phyloP scores from a whole-genome alignment of 1,284 basidiomycete genomes.

The Pholiota adiposa region DNA sequence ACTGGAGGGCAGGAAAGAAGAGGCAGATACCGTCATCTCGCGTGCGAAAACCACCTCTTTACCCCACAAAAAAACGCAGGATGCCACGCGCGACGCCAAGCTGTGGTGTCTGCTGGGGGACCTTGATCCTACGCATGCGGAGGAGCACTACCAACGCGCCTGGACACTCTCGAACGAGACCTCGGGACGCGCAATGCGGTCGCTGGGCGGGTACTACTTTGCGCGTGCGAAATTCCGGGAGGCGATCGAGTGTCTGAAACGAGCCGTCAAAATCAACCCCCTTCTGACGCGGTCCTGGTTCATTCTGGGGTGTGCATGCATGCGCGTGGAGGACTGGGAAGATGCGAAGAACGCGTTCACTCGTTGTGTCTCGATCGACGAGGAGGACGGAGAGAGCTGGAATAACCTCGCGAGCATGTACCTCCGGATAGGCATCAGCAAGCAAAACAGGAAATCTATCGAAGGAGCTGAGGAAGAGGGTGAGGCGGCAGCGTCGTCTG shows the following conservation, averaged over 20 bases:
- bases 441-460: constrained; percentile 16
- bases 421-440: constrained; percentile 70
- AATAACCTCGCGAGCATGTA: constrained; percentile 97
- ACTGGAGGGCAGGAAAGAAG: constrained; percentile 80
- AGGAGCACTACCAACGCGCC: constrained; percentile 80
- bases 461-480: constrained; percentile 23
- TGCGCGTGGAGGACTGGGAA: constrained; percentile 83
- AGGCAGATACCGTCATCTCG: constrained; percentile 75
- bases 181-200: constrained; percentile 90
- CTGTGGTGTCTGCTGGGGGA: constrained; percentile 97
- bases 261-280: constrained; percentile 89
- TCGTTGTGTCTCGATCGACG: constrained; percentile 88
- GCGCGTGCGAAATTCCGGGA: constrained; percentile 64
- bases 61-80: constrained; percentile 53
- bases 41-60: constrained; percentile 56
- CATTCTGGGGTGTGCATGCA: constrained; percentile 88
- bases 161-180: constrained; percentile 83
- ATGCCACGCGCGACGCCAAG: constrained; percentile 83
- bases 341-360: constrained; percentile 85
- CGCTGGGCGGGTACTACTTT: constrained; percentile 87
- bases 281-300: constrained; percentile 92
- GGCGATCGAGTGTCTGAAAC: constrained; percentile 71
- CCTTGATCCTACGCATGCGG: constrained; percentile 73
- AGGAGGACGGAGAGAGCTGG: constrained; percentile 98
- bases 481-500: constrained; percentile 29